These are phyloP conservation scores for Rhodotorula sp. DNA, from an alignment of 1,284 basidiomycete species.

Conservation along the genomic window DNA sequence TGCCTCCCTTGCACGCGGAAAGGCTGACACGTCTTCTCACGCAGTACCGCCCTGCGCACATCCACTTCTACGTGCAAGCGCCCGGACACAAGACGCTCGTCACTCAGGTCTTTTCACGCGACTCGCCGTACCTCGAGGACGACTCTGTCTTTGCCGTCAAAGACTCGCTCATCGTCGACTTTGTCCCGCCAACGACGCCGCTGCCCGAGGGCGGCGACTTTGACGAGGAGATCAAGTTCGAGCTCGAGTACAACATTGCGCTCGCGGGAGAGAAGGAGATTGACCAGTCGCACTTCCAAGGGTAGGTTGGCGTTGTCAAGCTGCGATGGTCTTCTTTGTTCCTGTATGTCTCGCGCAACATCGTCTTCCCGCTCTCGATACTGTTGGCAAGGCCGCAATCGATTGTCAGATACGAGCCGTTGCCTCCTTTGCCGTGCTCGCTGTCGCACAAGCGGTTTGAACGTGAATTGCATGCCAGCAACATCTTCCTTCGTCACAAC, in stretches of 20 bases:
- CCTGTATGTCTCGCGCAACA: neutral
- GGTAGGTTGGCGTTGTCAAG: neutral
- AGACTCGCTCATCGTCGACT: conserved; percentile 49
- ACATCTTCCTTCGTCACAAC: too few species aligned
- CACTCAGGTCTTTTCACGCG: conserved; percentile 50
- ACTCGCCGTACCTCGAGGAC: conserved; percentile 51
- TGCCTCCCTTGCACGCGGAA: neutral
- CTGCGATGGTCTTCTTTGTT: neutral
- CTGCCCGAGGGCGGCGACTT: conserved; percentile 29
- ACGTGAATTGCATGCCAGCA: too few species aligned
- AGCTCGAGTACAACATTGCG: conserved; percentile 46
- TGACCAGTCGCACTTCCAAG: conserved; percentile 11
- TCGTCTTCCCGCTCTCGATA: neutral
- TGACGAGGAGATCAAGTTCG: conserved; percentile 39
- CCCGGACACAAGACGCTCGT: conserved; percentile 47
- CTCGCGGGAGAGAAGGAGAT: conserved; percentile 17
- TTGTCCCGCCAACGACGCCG: conserved; percentile 36
- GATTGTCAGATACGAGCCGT: too few species aligned
- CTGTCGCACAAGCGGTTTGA: too few species aligned
- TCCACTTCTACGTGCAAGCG: conserved; percentile 49
- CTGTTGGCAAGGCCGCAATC: too few species aligned
- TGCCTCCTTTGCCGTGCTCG: too few species aligned
- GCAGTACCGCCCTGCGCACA: conserved; percentile 49
- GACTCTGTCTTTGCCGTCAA: conserved; percentile 54
- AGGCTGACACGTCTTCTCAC: too few species aligned